Percentiles rank a stretch among this genome's conserved stretches.
phyloP scores from a whole-genome alignment of 192 early-diverging fungal species.

The Backusella circina region DNA sequence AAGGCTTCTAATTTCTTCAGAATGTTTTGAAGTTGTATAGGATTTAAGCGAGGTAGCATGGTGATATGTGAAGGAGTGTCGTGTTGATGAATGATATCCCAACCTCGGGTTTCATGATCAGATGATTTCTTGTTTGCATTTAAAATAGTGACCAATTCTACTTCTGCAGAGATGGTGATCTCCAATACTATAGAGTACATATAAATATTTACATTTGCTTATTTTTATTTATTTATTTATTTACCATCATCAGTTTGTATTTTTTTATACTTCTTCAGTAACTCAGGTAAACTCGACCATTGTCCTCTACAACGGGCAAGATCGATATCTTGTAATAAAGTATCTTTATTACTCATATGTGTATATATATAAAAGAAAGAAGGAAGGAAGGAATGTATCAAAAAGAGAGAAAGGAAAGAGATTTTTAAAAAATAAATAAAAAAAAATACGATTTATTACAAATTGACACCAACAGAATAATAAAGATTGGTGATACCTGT shows the following conservation, averaged over 20 bases:
- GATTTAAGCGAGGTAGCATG: not conserved
- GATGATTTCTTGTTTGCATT: not conserved
- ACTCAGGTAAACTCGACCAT: slow-evolving; percentile 39
- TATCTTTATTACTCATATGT: not conserved
- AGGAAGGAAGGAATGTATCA: not conserved
- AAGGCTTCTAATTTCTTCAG: not conserved
- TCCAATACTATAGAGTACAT: not conserved
- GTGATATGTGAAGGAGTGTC: not conserved
- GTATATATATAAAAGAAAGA: not conserved
- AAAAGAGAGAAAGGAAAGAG: not conserved
- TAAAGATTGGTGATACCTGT: not conserved
- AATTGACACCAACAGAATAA: not conserved
- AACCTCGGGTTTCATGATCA: not conserved
- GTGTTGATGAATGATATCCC: slow-evolving; percentile 9
- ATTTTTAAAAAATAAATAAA: not conserved
- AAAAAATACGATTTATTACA: no score
- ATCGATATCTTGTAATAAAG: not conserved
- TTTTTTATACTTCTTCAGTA: slow-evolving; percentile 45
- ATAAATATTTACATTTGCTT: not conserved
- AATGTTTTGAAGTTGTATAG: not conserved
- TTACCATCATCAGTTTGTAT: slow-evolving; percentile 40
- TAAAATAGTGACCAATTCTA: not conserved
- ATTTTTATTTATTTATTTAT: not conserved
- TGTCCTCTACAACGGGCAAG: slow-evolving; percentile 9
- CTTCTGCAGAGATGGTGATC: not conserved